These are phyloP conservation scores for Telfairia occidentalis DNA, from an alignment of 331 rosid genomes.

Conservation along the genomic window DNA sequence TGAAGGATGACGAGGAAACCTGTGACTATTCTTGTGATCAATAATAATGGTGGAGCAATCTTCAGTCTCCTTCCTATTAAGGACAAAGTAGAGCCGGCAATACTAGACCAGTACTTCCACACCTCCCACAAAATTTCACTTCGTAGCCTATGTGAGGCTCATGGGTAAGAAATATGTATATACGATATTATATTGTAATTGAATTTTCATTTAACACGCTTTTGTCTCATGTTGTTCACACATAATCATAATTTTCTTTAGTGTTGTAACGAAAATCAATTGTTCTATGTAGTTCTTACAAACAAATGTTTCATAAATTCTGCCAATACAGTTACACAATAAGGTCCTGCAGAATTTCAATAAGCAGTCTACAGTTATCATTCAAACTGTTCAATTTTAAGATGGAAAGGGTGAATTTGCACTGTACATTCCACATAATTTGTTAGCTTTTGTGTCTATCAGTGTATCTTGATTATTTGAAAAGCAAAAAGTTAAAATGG, in stretches of 20 bases:
- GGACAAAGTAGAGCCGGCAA: slow-evolving; percentile 43
- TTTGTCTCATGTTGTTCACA: not conserved
- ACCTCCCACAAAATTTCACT: slow-evolving; percentile 71
- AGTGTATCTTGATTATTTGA: not conserved
- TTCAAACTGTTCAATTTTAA: not conserved
- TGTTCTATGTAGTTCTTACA: not conserved
- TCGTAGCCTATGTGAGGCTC: slow-evolving; percentile 58
- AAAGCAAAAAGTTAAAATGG: not conserved
- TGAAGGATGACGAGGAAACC: slow-evolving; percentile 76
- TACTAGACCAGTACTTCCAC: slow-evolving; percentile 57
- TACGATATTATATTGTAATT: not conserved
- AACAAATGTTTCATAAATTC: not conserved
- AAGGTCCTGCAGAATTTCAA: not conserved
- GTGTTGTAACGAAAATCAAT: not conserved
- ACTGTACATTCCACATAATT: not conserved
- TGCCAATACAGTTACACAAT: not conserved
- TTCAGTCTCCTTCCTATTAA: slow-evolving; percentile 83
- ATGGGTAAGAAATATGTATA: slow-evolving; percentile 42
- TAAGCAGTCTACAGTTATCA: not conserved
- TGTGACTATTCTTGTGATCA: slow-evolving; percentile 64
- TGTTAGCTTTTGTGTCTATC: not conserved
- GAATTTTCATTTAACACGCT: not conserved
- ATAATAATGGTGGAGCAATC: slow-evolving; percentile 94
- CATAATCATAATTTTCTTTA: not conserved
- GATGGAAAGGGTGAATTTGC: not conserved